Evolutionary conservation across 768 basidiomycete species (phyloP).

Genomic region (Saitozyma sp.): DNA sequence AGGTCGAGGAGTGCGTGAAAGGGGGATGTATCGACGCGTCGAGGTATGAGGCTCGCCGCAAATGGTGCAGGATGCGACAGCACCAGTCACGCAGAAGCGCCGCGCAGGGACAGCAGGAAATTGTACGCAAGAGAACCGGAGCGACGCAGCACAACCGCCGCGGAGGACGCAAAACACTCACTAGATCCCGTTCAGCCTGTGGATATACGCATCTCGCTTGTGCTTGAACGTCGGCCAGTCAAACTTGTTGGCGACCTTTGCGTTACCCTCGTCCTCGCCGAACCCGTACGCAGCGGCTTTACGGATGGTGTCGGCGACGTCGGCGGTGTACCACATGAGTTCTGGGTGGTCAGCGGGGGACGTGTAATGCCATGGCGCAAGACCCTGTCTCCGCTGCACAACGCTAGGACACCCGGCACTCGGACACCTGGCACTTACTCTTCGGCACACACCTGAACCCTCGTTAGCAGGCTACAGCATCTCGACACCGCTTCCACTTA

Average conservation of each 20-base stretch:
- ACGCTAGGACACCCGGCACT: no score
- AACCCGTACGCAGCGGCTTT: constrained; percentile 68
- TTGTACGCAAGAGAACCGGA: no score
- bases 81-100: no score
- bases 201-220: constrained; percentile 94
- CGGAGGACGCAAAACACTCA: constrained; percentile 16
- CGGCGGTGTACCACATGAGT: constrained; percentile 60
- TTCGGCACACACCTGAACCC: constrained; percentile 77
- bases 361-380: constrained; percentile 9
- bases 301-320: constrained; percentile 73
- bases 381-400: background rate
- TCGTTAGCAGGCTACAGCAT: no score
- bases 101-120: no score
- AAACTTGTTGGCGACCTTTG: constrained; percentile 59
- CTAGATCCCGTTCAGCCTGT: constrained; percentile 83
- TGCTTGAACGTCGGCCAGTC: constrained; percentile 89
- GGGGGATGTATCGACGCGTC: no score
- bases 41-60: no score
- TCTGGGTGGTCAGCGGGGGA: constrained; percentile 61
- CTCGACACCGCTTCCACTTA: no score
- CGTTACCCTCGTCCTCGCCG: constrained; percentile 56
- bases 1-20: background rate
- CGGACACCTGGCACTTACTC: constrained; percentile 57
- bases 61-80: no score
- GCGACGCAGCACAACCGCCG: no score